Evolutionary conservation across 2,329 filamentous ascomycete genomes (phyloP).

Genomic region (Xylaria sp.): DNA sequence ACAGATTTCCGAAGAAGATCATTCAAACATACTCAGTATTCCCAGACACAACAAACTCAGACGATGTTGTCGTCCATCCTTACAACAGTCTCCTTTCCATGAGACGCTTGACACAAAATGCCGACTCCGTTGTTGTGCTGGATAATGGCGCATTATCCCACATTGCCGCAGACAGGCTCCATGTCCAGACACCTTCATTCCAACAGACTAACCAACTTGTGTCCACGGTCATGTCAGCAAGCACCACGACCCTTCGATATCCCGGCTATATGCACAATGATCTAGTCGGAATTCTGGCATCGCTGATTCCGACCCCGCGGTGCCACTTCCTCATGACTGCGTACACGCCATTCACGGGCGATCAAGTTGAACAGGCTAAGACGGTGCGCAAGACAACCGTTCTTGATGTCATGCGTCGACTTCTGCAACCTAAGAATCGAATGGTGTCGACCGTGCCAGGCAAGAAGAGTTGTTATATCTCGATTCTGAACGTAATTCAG

Average conservation of each 20-base stretch:
- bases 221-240: slow-evolving; percentile 97
- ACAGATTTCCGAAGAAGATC: slow-evolving; percentile 96
- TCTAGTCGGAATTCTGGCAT: slow-evolving; percentile 92
- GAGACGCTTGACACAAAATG: slow-evolving; percentile 87
- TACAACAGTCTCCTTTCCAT: slow-evolving; percentile 96
- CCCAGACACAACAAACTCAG: slow-evolving; percentile 79
- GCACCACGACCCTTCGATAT: slow-evolving; percentile 92
- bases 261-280: slow-evolving; percentile 99
- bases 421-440: slow-evolving; percentile 96
- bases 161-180: slow-evolving; percentile 89
- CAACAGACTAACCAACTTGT: slow-evolving; percentile 97
- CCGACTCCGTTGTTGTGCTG: slow-evolving; percentile 93
- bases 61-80: slow-evolving; percentile 93
- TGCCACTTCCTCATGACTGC: slow-evolving; percentile 98
- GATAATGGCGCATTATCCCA: slow-evolving; percentile 92
- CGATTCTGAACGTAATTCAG: slow-evolving; percentile 97
- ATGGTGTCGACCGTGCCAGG: slow-evolving; percentile 96
- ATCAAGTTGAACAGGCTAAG: slow-evolving; percentile 94
- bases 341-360: slow-evolving; percentile 95
- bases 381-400: slow-evolving; percentile 98
- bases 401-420: slow-evolving; percentile 89
- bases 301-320: slow-evolving; percentile 89
- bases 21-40: slow-evolving; percentile 99
- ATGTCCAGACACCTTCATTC: slow-evolving; percentile 92
- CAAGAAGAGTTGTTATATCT: slow-evolving; percentile 98